Conservation (phyloP, 129 eudicot species). For the Pseudognaphalium luteoalbum region DNA sequence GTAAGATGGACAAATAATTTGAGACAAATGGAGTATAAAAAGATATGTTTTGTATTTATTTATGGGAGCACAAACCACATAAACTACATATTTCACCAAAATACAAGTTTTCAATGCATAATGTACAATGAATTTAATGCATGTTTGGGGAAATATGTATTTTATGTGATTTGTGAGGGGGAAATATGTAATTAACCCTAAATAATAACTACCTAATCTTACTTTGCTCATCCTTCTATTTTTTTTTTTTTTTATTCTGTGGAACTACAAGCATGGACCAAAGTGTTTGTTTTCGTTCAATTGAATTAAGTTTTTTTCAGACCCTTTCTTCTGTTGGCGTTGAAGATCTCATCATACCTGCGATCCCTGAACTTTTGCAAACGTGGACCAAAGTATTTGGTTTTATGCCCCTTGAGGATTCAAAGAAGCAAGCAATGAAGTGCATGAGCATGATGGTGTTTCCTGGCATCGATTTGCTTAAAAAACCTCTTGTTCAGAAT, state of each 20-base stretch:
- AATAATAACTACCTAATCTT: not conserved
- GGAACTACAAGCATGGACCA: not conserved
- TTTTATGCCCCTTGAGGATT: conserved; percentile 45
- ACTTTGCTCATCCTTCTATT: not conserved
- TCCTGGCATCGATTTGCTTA: conserved; percentile 57
- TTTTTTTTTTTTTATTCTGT: not conserved
- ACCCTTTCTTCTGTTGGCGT: conserved; percentile 51
- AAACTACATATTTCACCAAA: too few species aligned
- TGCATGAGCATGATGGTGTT: conserved; percentile 49
- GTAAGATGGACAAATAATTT: too few species aligned
- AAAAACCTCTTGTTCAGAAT: conserved; percentile 44
- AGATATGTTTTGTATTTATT: too few species aligned
- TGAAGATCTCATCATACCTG: conserved; percentile 68
- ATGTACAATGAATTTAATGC: too few species aligned
- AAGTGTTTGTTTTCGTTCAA: too few species aligned
- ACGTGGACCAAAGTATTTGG: conserved; percentile 69
- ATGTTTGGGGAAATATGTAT: too few species aligned
- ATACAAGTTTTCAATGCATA: too few species aligned
- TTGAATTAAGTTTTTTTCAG: conserved; percentile 32
- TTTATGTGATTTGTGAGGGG: too few species aligned
- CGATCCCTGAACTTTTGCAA: conserved; percentile 54
- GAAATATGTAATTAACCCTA: too few species aligned
- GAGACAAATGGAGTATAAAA: too few species aligned
- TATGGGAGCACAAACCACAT: not conserved
- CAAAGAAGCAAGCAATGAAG: conserved; percentile 41